These are phyloP conservation scores for Hericium rajendrae DNA, from an alignment of 768 basidiomycete genomes.

Conservation along the genomic window DNA sequence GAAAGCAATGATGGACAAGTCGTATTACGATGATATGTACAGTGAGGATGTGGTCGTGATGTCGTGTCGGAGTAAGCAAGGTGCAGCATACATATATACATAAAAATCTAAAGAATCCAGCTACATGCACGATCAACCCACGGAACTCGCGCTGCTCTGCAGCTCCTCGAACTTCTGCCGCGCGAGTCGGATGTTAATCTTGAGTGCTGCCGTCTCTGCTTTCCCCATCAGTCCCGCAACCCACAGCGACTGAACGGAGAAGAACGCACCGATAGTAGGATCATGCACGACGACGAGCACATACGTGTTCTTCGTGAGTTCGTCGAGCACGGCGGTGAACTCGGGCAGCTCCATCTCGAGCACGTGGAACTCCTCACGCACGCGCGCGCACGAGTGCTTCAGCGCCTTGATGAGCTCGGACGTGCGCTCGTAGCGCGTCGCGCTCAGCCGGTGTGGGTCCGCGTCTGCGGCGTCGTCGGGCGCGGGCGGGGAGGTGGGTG, in stretches of 20 bases:
- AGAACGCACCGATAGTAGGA: slow-evolving; percentile 63
- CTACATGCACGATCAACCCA: not conserved
- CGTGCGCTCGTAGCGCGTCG: slow-evolving; percentile 76
- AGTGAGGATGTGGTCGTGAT: too few relatives aligned
- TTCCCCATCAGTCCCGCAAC: slow-evolving; percentile 1
- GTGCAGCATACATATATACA: too few relatives aligned
- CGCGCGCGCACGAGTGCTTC: slow-evolving; percentile 81
- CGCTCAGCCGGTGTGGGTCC: slow-evolving; percentile 40
- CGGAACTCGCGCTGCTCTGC: slow-evolving; percentile 46
- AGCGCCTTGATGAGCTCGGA: slow-evolving; percentile 94
- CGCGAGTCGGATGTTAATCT: slow-evolving; percentile 81
- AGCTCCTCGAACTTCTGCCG: slow-evolving; percentile 85
- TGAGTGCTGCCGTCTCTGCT: slow-evolving; percentile 79
- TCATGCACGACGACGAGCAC: slow-evolving; percentile 85
- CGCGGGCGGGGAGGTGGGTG: not conserved
- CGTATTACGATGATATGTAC: too few relatives aligned
- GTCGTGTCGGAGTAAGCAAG: too few relatives aligned
- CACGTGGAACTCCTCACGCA: slow-evolving; percentile 77
- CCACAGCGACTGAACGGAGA: not conserved
- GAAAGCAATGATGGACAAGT: not conserved
- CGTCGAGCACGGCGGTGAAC: slow-evolving; percentile 85
- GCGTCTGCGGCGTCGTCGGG: slow-evolving; percentile 14
- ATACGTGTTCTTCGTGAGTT: slow-evolving; percentile 90
- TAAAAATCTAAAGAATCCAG: not conserved
- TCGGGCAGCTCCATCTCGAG: slow-evolving; percentile 80